Conservation (phyloP, 2,329 filamentous ascomycete genomes). For the Fusarium devonianum region DNA sequence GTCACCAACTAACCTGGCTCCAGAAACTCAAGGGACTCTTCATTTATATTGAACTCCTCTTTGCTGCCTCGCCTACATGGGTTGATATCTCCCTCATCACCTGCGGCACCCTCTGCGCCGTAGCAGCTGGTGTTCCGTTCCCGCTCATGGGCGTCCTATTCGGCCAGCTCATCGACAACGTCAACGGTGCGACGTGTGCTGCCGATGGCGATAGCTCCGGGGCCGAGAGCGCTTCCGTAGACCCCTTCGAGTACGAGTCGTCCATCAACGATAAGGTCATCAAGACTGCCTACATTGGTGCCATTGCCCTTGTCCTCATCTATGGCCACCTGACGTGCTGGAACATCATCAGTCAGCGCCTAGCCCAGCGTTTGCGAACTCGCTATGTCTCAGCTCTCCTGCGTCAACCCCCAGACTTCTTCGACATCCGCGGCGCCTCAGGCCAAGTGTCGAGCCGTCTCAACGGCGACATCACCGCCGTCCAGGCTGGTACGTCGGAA, state of each 20-base stretch:
- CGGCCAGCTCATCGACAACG: slow-evolving; percentile 66
- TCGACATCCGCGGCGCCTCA: slow-evolving; percentile 63
- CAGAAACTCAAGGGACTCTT: slow-evolving; percentile 24
- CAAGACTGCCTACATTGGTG: slow-evolving; percentile 65
- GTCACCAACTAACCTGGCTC: neutral
- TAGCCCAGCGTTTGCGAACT: slow-evolving; percentile 68
- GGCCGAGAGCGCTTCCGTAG: slow-evolving; percentile 19
- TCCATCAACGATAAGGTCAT: slow-evolving; percentile 65
- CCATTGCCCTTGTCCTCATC: slow-evolving; percentile 67
- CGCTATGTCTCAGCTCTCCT: slow-evolving; percentile 65
- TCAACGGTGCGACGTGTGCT: slow-evolving; percentile 63
- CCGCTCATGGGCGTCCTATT: slow-evolving; percentile 70
- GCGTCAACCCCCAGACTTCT: slow-evolving; percentile 67
- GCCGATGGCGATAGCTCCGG: slow-evolving; percentile 27
- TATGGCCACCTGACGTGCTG: slow-evolving; percentile 71
- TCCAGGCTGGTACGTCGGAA: slow-evolving; percentile 73
- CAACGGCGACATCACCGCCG: slow-evolving; percentile 69
- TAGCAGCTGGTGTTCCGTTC: slow-evolving; percentile 66
- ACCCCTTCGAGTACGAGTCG: slow-evolving; percentile 46
- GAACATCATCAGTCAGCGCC: slow-evolving; percentile 67
- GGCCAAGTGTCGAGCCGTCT: slow-evolving; percentile 71
- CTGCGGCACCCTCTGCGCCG: slow-evolving; percentile 53
- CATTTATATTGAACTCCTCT: slow-evolving; percentile 52
- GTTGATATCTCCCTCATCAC: slow-evolving; percentile 52
- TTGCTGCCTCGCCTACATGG: slow-evolving; percentile 47